Evolutionary conservation across 148 eudicot species (phyloP).

Genomic region (Talinum fruticosum): DNA sequence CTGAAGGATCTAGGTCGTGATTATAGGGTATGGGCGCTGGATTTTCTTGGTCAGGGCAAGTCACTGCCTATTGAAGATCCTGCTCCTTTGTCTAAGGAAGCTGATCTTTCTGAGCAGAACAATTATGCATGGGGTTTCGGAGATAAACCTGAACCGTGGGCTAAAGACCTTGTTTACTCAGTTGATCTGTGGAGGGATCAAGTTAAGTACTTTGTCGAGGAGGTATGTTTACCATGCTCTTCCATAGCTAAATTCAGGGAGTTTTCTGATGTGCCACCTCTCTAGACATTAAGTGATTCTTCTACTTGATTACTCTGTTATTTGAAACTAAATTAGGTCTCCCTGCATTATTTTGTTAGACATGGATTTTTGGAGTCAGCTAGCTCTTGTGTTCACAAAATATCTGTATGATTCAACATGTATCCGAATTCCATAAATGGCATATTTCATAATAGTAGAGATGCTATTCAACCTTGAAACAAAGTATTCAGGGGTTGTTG

Average conservation of each 20-base stretch:
- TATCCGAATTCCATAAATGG: neutral
- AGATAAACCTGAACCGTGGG: slow-evolving; percentile 81
- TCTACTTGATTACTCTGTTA: neutral
- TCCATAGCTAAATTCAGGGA: neutral
- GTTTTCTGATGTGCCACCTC: neutral
- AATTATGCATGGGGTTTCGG: slow-evolving; percentile 79
- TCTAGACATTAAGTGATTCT: neutral
- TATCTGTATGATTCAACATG: neutral
- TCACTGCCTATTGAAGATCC: slow-evolving; percentile 89
- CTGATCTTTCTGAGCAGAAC: slow-evolving; percentile 21
- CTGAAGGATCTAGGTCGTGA: slow-evolving; percentile 84
- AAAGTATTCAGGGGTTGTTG: neutral
- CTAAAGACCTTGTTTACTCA: slow-evolving; percentile 82
- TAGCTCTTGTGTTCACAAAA: neutral
- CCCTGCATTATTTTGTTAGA: neutral
- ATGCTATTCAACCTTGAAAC: neutral
- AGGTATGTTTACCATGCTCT: slow-evolving; percentile 43
- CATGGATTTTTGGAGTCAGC: neutral
- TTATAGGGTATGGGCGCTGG: slow-evolving; percentile 79
- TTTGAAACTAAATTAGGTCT: neutral
- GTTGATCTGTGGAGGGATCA: slow-evolving; percentile 91
- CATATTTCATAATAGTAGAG: neutral
- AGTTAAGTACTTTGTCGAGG: slow-evolving; percentile 70
- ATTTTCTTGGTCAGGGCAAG: slow-evolving; percentile 95
- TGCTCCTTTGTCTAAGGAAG: slow-evolving; percentile 42